Percentiles rank a stretch among this genome's conserved stretches.
Evolutionary conservation across 345 rosid species (phyloP).

Genomic region (Ricinus communis): DNA sequence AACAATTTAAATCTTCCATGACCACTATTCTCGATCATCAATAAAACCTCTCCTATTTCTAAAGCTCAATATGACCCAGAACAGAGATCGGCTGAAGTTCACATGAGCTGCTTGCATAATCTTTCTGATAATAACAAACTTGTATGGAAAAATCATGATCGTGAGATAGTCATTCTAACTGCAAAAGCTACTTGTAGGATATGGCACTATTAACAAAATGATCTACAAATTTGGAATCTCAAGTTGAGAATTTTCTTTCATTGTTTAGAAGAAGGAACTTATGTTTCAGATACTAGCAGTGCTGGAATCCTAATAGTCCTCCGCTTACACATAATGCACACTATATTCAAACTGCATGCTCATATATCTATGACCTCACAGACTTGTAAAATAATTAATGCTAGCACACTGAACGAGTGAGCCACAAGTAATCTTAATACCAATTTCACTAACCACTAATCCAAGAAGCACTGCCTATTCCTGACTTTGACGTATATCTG

Average conservation of each 20-base stretch:
- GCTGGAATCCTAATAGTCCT: neutral
- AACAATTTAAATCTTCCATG: neutral
- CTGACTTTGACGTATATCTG: neutral
- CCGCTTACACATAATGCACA: neutral
- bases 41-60: neutral
- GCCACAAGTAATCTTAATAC: neutral
- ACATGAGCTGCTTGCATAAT: neutral
- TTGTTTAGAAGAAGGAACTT: neutral
- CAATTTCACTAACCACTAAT: neutral
- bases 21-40: neutral
- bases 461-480: neutral
- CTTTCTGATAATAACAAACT: neutral
- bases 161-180: neutral
- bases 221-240: neutral
- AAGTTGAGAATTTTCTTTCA: neutral
- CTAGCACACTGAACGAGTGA: neutral
- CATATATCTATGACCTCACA: neutral
- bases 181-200: neutral
- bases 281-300: neutral
- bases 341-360: neutral
- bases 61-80: neutral
- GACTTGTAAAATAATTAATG: neutral
- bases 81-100: neutral
- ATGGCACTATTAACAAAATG: neutral
- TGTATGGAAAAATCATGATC: neutral